Base-by-base conservation (phyloP, 768 basidiomycete species). In the Tulasnella sp. region DNA sequence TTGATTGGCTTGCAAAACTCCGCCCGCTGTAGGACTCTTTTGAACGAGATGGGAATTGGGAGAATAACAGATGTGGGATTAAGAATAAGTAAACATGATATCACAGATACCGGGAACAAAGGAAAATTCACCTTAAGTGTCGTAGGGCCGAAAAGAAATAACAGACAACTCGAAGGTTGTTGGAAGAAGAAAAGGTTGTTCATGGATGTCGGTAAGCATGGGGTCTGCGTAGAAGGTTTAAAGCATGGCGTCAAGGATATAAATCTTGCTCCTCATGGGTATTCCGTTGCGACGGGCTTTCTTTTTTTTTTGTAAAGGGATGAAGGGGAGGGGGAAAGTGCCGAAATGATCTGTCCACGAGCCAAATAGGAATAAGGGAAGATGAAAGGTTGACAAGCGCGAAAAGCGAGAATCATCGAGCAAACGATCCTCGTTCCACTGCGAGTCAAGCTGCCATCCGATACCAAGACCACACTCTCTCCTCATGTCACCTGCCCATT, bases 391-490 rank as follows among this genome's bases (percentile, higher is more conserved):
- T 42, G 74, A 75, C 74, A 31, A 75, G 46, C 31, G 40, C 34
- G 28, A 42, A 75, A 46, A 37, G 16, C 74, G 74, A 44, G 41
- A 44, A 75, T 75, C 74, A 42, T 75, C 74, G 74, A 42, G 64
- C 74, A 42, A 75, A 20, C 41, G 40, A 75, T 75, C 28, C 74
- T 42, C 41, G 34, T 42, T 42, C 74, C 40, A 75, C 46, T 42
- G 46, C 41, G 74, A 75, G 74, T 79, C 48, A 80, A 40, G 79
- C 79, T 75, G 79, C 46, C 79, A 80, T 80, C 58, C 79, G 79
- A 80, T 54, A 80, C 79, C 79, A 80, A 80, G 79, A 80, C 72
- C 72, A 73, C 79, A 80, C 79, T 75, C 79, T 80, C 79, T 46
- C 79, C 79, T 80, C 79, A 80, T 80, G 79, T 80, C 79, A 80